Percentiles rank a stretch among this genome's conserved stretches.
Conservation (phyloP, 768 basidiomycete genomes). For the Pluteus cervinus region DNA sequence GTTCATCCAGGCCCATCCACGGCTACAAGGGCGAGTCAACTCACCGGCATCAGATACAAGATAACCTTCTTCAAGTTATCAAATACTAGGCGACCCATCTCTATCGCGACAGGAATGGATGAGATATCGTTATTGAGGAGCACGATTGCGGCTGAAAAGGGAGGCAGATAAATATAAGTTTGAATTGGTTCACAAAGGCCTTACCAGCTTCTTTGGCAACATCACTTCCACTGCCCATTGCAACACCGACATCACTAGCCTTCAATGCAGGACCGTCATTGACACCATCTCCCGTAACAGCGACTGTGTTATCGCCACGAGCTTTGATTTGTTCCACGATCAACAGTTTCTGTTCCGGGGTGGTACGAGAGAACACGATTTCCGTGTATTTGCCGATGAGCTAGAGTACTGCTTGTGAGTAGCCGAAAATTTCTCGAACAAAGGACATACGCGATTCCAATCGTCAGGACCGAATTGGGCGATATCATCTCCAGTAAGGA, state of each 20-base stretch:
- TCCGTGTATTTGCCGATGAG: slow-evolving; percentile 31
- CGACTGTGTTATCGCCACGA: slow-evolving; percentile 42
- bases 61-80: slow-evolving; percentile 53
- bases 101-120: slow-evolving; percentile 51
- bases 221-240: slow-evolving; percentile 43
- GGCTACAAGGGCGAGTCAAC: slow-evolving; percentile 3
- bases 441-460: too few species aligned
- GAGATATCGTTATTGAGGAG: slow-evolving; percentile 55
- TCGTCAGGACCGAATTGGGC: slow-evolving; percentile 26
- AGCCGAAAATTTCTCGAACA: too few species aligned
- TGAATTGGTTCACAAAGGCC: slow-evolving; percentile 54
- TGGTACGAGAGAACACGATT: slow-evolving; percentile 49
- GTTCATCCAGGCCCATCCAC: slow-evolving; percentile 3
- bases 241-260: slow-evolving; percentile 49
- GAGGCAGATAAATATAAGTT: slow-evolving; percentile 57
- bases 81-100: slow-evolving; percentile 54
- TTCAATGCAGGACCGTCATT: slow-evolving; percentile 48
- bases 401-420: too few species aligned
- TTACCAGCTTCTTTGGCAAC: slow-evolving; percentile 51
- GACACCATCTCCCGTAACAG: slow-evolving; percentile 53
- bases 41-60: slow-evolving; percentile 37
- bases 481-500: slow-evolving; percentile 40
- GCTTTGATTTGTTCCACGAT: slow-evolving; percentile 50
- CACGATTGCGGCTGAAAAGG: slow-evolving; percentile 39
- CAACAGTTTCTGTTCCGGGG: slow-evolving; percentile 50